phyloP scores from a whole-genome alignment of 192 early-diverging fungal species.

The Coemansia sp. region DNA sequence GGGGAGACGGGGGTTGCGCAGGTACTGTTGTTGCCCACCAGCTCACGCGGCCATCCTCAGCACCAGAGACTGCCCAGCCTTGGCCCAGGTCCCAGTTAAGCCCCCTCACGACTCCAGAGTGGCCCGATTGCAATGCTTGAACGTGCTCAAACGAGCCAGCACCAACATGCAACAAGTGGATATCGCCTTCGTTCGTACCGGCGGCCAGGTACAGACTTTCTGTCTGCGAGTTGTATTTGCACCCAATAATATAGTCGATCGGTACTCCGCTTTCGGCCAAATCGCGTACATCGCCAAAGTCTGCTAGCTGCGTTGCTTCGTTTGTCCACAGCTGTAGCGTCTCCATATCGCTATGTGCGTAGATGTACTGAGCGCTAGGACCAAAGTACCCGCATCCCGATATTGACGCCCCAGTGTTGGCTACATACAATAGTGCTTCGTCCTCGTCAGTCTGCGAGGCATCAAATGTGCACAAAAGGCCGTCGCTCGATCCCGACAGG shows the following conservation, averaged over 20 bases:
- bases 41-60: conserved; percentile 77
- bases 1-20: neutral
- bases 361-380: conserved; percentile 85
- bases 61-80: conserved; percentile 70
- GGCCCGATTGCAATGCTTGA: conserved; percentile 76
- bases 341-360: conserved; percentile 87
- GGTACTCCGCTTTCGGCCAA: conserved; percentile 47
- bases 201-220: conserved; percentile 79
- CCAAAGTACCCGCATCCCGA: conserved; percentile 91
- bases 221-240: conserved; percentile 67
- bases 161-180: conserved; percentile 83
- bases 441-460: conserved; percentile 79
- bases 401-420: conserved; percentile 85
- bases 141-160: conserved; percentile 75
- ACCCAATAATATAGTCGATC: conserved; percentile 86
- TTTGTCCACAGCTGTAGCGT: conserved; percentile 81
- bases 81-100: conserved; percentile 70
- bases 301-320: conserved; percentile 54
- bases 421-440: conserved; percentile 80
- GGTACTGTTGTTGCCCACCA: conserved; percentile 61
- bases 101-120: conserved; percentile 85
- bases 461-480: conserved; percentile 79
- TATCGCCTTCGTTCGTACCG: conserved; percentile 76
- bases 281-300: conserved; percentile 86
- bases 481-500: conserved; percentile 76